Evolutionary conservation across 257 asterid genomes (phyloP).

Genomic region (Nicotiana undulata): DNA sequence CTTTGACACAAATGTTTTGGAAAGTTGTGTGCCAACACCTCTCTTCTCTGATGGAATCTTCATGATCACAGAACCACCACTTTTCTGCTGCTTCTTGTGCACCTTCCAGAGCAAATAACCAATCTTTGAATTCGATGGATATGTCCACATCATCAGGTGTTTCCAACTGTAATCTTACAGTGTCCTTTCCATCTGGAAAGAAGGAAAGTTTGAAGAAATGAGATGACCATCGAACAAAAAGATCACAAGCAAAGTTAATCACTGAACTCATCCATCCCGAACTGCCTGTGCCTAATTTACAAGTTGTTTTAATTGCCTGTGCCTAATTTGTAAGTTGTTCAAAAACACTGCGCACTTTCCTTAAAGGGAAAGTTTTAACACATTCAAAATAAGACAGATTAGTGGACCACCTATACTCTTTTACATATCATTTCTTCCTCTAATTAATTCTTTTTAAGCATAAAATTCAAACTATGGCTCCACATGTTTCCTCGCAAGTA

Average conservation of each 20-base stretch:
- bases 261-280: not conserved
- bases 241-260: conserved; percentile 13
- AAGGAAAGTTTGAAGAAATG: conserved; percentile 4
- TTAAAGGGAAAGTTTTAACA: not conserved
- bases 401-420: not conserved
- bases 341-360: not conserved
- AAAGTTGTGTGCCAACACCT: conserved; percentile 89
- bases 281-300: not conserved
- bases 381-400: not conserved
- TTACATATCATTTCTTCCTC: not conserved
- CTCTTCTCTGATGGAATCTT: conserved; percentile 61
- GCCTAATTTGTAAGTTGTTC: not conserved
- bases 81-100: conserved; percentile 54
- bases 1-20: conserved; percentile 53
- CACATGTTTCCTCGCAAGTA: not conserved
- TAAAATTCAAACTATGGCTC: not conserved
- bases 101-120: conserved; percentile 97
- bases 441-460: not conserved
- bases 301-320: not conserved
- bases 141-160: conserved; percentile 85
- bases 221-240: conserved; percentile 1
- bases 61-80: conserved; percentile 31
- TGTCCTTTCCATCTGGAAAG: conserved; percentile 48
- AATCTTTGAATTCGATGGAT: conserved; percentile 73
- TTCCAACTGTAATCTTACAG: conserved; percentile 53